Percentiles rank a stretch among this genome's conserved stretches.
Conservation (phyloP, 805 yeast genomes). For the Peterozyma xylosa region DNA sequence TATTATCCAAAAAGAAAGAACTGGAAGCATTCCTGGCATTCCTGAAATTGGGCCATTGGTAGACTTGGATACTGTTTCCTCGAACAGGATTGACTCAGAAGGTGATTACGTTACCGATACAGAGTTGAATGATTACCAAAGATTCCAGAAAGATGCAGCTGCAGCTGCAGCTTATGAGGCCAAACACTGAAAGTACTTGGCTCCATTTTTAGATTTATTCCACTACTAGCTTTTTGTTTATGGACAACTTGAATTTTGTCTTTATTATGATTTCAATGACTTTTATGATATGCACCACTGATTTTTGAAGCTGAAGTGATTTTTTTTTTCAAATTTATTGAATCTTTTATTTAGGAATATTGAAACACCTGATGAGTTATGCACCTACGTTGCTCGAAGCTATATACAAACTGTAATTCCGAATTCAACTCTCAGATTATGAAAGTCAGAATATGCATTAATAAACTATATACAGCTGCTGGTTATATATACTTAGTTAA, state of each 20-base stretch:
- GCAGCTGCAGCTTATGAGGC: not conserved
- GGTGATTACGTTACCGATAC: not conserved
- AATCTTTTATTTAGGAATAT: not conserved
- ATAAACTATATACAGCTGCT: no score
- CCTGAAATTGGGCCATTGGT: constrained; percentile 8
- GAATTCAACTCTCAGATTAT: no score
- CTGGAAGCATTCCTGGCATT: not conserved
- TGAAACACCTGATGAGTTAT: no score
- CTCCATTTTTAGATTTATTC: no score
- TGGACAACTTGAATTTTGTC: no score
- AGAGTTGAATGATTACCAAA: constrained; percentile 5
- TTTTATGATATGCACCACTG: not conserved
- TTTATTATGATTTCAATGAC: not conserved
- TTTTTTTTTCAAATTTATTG: not conserved
- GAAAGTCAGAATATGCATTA: no score
- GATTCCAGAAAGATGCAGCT: constrained; percentile 5
- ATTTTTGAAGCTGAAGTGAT: not conserved
- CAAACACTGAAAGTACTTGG: no score
- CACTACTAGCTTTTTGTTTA: no score
- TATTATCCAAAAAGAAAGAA: constrained; percentile 2
- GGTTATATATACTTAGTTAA: no score
- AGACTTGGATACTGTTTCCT: not conserved
- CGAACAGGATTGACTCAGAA: not conserved
- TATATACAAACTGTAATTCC: no score
- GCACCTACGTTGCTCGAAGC: no score